These are phyloP conservation scores for Tetrahymena malaccensis DNA, from an alignment of 73 alveolate species.

Conservation along the genomic window DNA sequence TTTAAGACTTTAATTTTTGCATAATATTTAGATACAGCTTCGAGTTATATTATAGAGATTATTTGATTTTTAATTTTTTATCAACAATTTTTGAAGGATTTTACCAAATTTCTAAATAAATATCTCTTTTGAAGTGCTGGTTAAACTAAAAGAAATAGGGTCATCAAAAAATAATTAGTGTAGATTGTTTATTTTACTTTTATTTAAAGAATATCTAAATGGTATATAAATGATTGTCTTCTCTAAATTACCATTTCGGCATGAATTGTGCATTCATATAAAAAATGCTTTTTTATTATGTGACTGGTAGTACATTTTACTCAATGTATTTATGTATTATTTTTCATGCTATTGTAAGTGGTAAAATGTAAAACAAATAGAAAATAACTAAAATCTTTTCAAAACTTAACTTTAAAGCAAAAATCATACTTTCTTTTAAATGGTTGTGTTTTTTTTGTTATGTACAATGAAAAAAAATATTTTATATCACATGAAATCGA, in stretches of 20 bases:
- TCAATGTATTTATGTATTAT: too few relatives aligned
- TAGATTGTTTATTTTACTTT: too few relatives aligned
- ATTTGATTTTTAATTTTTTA: not conserved
- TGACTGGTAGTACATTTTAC: too few relatives aligned
- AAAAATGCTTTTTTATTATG: too few relatives aligned
- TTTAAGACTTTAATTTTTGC: not conserved
- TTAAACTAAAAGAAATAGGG: too few relatives aligned
- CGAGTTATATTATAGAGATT: not conserved
- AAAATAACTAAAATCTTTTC: too few relatives aligned
- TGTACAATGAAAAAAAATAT: not conserved
- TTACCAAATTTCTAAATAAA: not conserved
- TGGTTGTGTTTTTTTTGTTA: not conserved
- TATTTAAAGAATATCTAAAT: too few relatives aligned
- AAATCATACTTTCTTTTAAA: not conserved
- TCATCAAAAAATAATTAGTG: not conserved
- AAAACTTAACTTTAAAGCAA: not conserved
- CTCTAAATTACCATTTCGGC: too few relatives aligned
- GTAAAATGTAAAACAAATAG: too few relatives aligned
- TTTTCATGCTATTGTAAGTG: too few relatives aligned
- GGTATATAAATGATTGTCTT: too few relatives aligned
- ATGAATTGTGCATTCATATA: too few relatives aligned
- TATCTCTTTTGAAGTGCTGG: not conserved
- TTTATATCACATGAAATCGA: not conserved
- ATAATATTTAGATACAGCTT: not conserved
- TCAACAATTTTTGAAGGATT: not conserved